Base-by-base conservation (phyloP, 176 grass and related monocot species). In the Rhynchospora pubera region DNA sequence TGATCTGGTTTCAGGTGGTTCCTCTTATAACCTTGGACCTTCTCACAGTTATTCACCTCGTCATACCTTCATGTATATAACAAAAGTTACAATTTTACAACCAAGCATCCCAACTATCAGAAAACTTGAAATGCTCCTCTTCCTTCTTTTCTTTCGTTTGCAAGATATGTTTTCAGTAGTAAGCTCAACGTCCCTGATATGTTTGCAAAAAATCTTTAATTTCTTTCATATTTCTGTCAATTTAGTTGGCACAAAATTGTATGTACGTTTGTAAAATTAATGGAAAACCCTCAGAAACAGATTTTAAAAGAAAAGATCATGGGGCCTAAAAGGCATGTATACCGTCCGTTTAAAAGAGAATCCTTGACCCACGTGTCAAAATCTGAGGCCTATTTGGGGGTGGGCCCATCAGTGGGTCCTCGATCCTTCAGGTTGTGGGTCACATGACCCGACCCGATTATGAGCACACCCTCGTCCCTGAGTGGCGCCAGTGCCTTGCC, bases 351-450 rank as follows among this genome's bases (percentile, higher is more conserved):
- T 10, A 97, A 24, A 16, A 97, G 91, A 21, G 94, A 56, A 4
- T 97, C 91, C 86, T 86, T 87, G 82, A 97, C 83, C 94, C 94
- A 97, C 32, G 87, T 21, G 80, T 91, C 86, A 58, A 97, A 97
- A 30, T 89, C 89, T 15, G 62, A 34, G 43, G 87, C 89, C 94
- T 89, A 97, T 83, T 79, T 81, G 21, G 65, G 5, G 32, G 65
- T 57, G 45, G 89, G 75, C 65, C 78, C 75, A 63, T 12, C 10
- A 14, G 19, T 0, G 0, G 77, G 62, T 13, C 89, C 85, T 9
- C 84, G 83, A 80, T n/a, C 80, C 55, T 88, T 81, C 82, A 97
- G 85, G 72, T 97, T 93, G 82, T 97, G 94, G 2, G 86, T 87
- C 7, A 91, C 89, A 84, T 45, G 88, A 22, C 94, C 94, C 42